A percentile compares a stretch with the other conserved stretches of the same genome.
Conservation (phyloP, 495 filamentous ascomycete species). For the Oidiodendron maius region DNA sequence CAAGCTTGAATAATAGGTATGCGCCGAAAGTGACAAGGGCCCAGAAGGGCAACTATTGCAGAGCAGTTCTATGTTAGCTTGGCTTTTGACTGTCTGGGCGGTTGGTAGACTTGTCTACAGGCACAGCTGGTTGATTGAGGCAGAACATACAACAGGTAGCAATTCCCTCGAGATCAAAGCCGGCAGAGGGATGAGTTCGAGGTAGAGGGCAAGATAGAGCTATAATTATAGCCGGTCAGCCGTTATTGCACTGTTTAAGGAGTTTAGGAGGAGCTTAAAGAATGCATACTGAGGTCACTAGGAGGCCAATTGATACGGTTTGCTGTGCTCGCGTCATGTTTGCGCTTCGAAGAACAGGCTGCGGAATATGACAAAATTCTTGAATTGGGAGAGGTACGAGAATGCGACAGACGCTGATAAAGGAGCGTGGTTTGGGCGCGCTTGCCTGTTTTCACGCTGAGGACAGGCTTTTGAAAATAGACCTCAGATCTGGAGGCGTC, state of each 20-base stretch:
- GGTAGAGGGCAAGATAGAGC: constrained; percentile 84
- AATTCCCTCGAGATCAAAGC: constrained; percentile 64
- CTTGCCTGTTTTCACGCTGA: constrained; percentile 4
- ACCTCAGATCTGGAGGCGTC: constrained; percentile 7
- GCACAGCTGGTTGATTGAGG: too few relatives aligned
- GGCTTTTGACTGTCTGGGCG: not conserved
- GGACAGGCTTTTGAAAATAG: constrained; percentile 3
- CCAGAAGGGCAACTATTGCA: constrained; percentile 79
- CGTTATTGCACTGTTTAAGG: too few relatives aligned
- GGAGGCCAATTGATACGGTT: constrained; percentile 58
- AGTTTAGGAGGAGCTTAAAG: constrained; percentile 2
- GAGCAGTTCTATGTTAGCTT: not conserved
- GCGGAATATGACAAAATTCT: not conserved
- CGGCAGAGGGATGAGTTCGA: constrained; percentile 81
- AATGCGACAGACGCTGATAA: constrained; percentile 6
- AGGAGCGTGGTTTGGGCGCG: constrained; percentile 24
- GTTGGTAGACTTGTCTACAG: too few relatives aligned
- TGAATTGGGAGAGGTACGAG: not conserved
- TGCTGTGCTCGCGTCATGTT: constrained; percentile 92
- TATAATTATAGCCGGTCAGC: too few relatives aligned
- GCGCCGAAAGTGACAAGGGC: constrained; percentile 85
- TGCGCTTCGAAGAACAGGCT: not conserved
- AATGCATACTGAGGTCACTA: constrained; percentile 70
- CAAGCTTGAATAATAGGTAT: constrained; percentile 87
- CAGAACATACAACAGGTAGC: constrained; percentile 65